Evolutionary conservation across 2,329 filamentous ascomycete species (phyloP).

Genomic region (Alternaria hordeiaustralica): DNA sequence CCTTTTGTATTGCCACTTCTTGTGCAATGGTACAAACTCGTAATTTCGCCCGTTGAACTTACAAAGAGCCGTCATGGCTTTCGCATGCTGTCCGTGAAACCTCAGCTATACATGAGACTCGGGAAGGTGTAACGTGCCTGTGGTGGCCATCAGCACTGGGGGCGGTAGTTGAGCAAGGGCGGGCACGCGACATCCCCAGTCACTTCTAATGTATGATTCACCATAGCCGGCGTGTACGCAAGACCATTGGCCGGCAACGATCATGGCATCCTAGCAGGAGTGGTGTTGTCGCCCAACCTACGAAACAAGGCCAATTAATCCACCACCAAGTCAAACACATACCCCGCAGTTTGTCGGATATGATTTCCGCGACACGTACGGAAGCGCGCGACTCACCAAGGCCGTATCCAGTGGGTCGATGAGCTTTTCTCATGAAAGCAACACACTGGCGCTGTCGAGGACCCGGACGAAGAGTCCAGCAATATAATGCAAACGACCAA

Average conservation of each 20-base stretch:
- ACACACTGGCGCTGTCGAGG: neutral
- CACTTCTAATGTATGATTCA: neutral
- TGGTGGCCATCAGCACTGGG: neutral
- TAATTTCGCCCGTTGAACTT: too few relatives aligned
- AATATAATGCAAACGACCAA: neutral
- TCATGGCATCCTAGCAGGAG: neutral
- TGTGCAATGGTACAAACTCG: too few relatives aligned
- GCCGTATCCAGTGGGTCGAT: neutral
- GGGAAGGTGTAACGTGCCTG: neutral
- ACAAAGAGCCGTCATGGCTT: too few relatives aligned
- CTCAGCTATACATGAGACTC: neutral
- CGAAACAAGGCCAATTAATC: neutral
- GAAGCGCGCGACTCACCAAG: neutral
- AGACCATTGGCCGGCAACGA: neutral
- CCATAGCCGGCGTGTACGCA: neutral
- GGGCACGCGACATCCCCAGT: neutral
- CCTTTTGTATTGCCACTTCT: neutral
- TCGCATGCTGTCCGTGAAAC: neutral
- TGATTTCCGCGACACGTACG: neutral
- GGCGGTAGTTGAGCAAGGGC: neutral
- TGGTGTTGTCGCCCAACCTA: neutral
- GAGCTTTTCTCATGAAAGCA: neutral
- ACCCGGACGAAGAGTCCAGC: neutral
- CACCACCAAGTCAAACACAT: neutral
- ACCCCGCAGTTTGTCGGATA: neutral